Base-by-base conservation (phyloP, 768 basidiomycete genomes). In the Xerocomellus intermedius region DNA sequence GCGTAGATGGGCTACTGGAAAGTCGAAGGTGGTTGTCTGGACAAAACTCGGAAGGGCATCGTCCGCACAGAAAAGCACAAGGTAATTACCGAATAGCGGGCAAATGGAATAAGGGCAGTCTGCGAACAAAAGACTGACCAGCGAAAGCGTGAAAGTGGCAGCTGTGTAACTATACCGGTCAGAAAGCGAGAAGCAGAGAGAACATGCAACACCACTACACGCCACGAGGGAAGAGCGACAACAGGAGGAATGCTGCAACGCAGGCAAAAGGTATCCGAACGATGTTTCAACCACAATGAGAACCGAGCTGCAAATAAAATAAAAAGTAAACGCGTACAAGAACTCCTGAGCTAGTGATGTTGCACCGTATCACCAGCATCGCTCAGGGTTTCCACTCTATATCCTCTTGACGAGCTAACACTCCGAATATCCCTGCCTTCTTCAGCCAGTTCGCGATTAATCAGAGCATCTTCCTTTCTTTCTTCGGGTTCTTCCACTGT, bases 341-440 rank as follows among this genome's bases (percentile, higher is more conserved):
- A 69, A 72, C 62, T 13, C 67, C 68, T 54, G 74, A 60, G 71
- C 60, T 72, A 74, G 62, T 74, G 72, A 65, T 80, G 77, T 63
- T 79, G 78, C 57, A 72, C 71, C 30, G 77, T 77, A 63, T 78
- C 80, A 59, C 74, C 80, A 59, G 73, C 72, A 64, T 83, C 82
- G 67, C 82, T 80, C 55, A 81, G 70, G 60, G 84, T 84, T 70
- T 92, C 89, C 55, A 94, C 88, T 65, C 75, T 82, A 55, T 91
- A 88, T 39, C 88, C 90, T 64, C 91, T 79, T 62, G 85, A 87
- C 39, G 87, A 90, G 62, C 82, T 77, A 36, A 94, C 92, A 67
- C 89, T 92, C 67, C 89, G 77, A 42, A 94, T 87, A 68, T 92
- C 91, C 63, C 87, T 78, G n/a, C 92, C 92, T 69, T 94, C 92